phyloP scores from a whole-genome alignment of 495 filamentous ascomycete species.

The Durotheca rogersii region DNA sequence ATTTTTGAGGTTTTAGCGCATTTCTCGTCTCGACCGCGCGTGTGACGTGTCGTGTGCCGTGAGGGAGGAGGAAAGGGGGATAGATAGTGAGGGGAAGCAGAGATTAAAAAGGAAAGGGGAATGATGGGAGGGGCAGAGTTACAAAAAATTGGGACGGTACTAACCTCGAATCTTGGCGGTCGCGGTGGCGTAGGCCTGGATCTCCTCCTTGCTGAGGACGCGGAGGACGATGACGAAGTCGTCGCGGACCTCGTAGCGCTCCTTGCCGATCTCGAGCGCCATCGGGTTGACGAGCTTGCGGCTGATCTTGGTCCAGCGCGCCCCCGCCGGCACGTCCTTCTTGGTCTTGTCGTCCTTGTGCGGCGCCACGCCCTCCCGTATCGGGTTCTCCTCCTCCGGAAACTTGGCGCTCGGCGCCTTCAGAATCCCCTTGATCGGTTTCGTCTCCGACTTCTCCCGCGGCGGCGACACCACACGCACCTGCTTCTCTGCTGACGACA shows the following conservation, averaged over 20 bases:
- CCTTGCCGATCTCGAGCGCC: constrained; percentile 71
- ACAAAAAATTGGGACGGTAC: too few relatives aligned
- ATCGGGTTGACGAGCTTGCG: constrained; percentile 79
- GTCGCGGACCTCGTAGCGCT: constrained; percentile 76
- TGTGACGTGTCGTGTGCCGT: too few relatives aligned
- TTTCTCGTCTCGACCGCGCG: too few relatives aligned
- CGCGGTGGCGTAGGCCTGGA: constrained; percentile 72
- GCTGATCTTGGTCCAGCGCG: constrained; percentile 88
- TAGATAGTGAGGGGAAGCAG: too few relatives aligned
- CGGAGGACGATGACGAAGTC: constrained; percentile 84
- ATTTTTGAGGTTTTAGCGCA: too few relatives aligned
- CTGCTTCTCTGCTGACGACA: constrained; percentile 41
- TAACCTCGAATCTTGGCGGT: constrained; percentile 77
- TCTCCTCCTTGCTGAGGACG: constrained; percentile 77
- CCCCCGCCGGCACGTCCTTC: constrained; percentile 69
- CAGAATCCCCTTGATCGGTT: constrained; percentile 68
- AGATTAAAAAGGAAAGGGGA: too few relatives aligned
- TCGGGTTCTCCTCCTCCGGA: constrained; percentile 72
- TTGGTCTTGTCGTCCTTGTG: constrained; percentile 77
- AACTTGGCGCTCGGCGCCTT: constrained; percentile 73
- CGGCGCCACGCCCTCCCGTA: constrained; percentile 86
- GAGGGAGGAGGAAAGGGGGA: too few relatives aligned
- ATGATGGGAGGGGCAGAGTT: too few relatives aligned
- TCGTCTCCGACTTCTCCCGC: constrained; percentile 43
- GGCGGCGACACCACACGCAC: constrained; percentile 59